Evolutionary conservation across 441 rosid species (phyloP).

Genomic region (Gossypium gossypioides): DNA sequence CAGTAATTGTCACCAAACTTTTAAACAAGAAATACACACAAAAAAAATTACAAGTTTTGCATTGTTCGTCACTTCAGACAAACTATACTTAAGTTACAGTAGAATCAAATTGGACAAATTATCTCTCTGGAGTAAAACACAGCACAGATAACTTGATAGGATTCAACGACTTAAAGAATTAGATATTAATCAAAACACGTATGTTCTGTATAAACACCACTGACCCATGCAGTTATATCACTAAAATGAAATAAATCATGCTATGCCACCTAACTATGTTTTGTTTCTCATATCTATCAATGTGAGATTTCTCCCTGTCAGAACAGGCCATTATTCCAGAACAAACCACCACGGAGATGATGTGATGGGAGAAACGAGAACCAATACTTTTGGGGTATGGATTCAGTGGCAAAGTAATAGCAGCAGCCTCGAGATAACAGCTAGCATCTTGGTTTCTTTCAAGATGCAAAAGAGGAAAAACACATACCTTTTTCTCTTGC

Average conservation of each 20-base stretch:
- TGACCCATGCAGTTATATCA: neutral
- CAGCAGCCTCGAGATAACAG: neutral
- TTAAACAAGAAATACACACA: neutral
- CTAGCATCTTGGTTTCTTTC: neutral
- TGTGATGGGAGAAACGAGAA: neutral
- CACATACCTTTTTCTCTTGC: slow-evolving; percentile 45
- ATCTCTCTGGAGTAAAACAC: neutral
- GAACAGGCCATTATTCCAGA: neutral
- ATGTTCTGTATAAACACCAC: neutral
- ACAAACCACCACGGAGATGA: neutral
- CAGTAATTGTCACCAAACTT: neutral
- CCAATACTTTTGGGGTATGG: neutral
- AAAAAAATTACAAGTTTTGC: neutral
- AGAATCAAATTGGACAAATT: neutral
- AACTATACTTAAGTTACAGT: neutral
- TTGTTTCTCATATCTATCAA: neutral
- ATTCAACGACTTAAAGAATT: neutral
- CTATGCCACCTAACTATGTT: neutral
- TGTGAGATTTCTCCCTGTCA: neutral
- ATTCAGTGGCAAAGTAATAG: neutral
- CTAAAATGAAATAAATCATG: neutral
- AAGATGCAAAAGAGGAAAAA: neutral
- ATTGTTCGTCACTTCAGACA: neutral
- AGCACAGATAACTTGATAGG: neutral
- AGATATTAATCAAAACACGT: neutral